Evolutionary conservation across 176 grass and related monocot genomes (phyloP), one percentile per base, ranked within the genome.

Genomic region (Secale cereale): DNA sequence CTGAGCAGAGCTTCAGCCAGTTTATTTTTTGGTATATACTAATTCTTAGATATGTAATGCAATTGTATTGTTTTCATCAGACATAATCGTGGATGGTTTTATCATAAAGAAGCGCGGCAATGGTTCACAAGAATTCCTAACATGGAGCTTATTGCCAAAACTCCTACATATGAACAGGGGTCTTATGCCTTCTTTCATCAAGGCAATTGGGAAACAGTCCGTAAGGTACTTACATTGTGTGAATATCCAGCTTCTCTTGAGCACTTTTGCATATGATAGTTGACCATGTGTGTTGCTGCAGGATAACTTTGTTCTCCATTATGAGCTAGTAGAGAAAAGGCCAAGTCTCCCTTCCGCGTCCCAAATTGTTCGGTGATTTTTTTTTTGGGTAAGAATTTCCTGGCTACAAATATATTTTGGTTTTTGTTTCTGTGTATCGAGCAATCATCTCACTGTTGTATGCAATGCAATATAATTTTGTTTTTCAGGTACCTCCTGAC

Each of bases 221-320:
- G 88, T 40, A 99, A 99, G 97, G 97, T 99, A 78, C 78, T 87
- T 35, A 27, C 71, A n/a, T 77, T 26, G 59, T 62, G 9, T 67
- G 52, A 4, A 50, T 50, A 48, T 65, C 48, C 32, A 74, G 23
- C 28, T 67, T 81, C 73, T 70, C 52, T 71, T 68, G 2, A 45
- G 35, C 76, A 57, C 46, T 62, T 62, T 19, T 82, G 50, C 37
- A 70, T 40, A 79, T 57, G 54, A 70, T 29, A 78, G 17, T 54
- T 19, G 46, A 77, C 63, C 45, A 31, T 11, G 20, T 76, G 43
- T 78, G 8, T 84, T 57, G 54, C 54, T 60, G 28, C 87, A 97
- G 94, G 94, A 97, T 37, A 94, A 90, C 85, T 97, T 97, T 88
- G 80, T 97, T 82, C 89, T 97, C 41, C 77, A 94, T 37, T 97